Base-by-base conservation (phyloP, 2,329 filamentous ascomycete species). In the Exophiala calicioides region DNA sequence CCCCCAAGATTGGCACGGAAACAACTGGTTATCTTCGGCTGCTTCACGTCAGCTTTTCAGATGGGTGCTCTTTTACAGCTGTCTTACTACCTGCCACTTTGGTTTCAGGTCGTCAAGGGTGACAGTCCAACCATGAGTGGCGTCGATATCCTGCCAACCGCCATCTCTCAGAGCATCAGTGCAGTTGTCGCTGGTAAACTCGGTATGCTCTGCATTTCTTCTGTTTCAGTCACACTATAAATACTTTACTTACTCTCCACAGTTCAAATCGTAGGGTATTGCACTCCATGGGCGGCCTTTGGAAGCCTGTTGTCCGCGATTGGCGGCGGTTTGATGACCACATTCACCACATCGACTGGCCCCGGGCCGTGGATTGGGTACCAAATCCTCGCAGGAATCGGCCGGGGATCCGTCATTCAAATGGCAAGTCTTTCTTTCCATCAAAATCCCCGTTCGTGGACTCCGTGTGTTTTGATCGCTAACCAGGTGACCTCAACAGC, bases 361-460 rank as follows among this genome's bases (percentile, higher is more conserved):
- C 18, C 56, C 7, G 58, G 55, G 24, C 35, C 57, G 5, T 65
- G 62, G 62, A 60, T 64, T 26, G 60, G 61, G 10, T 65, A 64
- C 47, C 59, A 65, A 39, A 58, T 61, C 9, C 40, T 65, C 10
- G 40, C 44, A 9, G 61, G 60, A 5, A 47, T 52, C 5, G 62
- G 62, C 9, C 35, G 54, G 9, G 62, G 60, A 2, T 32, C 58
- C 15, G 50, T 53, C 4, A 32, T 61, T 4, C 60, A 63, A 32
- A 50, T 55, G 35, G 49, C 47, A 12, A 49, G 46, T 23, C 16
- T 18, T 3, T 10, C 20, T 31, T 10, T 8, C 10, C 1, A 19
- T 33, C 30, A 3, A 18, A 30, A n/a, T 16, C 32, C 12, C 9
- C 20, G 12, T 23, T 21, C 30, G 3, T 23, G 37, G 12, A 44